Base-by-base conservation (phyloP, 2,329 filamentous ascomycete species). In the Fonsecaea multimorphosa region DNA sequence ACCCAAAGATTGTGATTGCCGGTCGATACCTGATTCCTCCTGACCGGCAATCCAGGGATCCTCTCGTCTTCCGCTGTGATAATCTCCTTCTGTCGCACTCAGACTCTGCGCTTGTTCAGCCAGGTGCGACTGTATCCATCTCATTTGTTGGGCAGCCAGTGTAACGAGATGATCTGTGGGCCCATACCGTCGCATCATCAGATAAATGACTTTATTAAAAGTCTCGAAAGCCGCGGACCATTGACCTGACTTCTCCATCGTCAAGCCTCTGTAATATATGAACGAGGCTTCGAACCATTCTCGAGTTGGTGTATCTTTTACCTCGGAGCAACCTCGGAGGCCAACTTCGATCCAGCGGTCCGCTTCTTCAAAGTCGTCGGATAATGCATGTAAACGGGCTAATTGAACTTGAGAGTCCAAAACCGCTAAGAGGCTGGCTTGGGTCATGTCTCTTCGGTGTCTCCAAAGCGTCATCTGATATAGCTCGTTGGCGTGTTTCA, bases 371-470 rank as follows among this genome's bases (percentile, higher is more conserved):
- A 38, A 32, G 32, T 53, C 34, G 1, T 8, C 58, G 16, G 46
- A 27, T 22, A n/a, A n/a, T 19, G 6, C 3, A 38, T 4, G 38
- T 61, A 40, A 24, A 11, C 31, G 12, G 7, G 2, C 16, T 4
- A 51, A 12, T 14, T 12, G 1, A 7, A 31, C 2, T n/a, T 51
- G 7, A 27, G 1, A 2, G 2, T 14, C 14, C 40, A 51, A n/a
- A 5, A 46, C 2, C 6, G 6, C 0, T 1, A 1, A 0, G n/a
- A 59, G 29, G n/a, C 2, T 51, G 1, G 1, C 1, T 1, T 46
- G 36, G 19, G 57, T 59, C 27, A 19, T 27, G 27, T 19, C 7
- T 1, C 5, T 36, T 32, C 11, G 46, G 24, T 49, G n/a, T 14
- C 29, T 40, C 8, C 4, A 31, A 27, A 38, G 36, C 11, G 11